A percentile compares a stretch with the other conserved stretches of the same genome.
These are phyloP conservation scores for Aethionema arabicum DNA, from an alignment of 345 rosid genomes.

Conservation along the genomic window DNA sequence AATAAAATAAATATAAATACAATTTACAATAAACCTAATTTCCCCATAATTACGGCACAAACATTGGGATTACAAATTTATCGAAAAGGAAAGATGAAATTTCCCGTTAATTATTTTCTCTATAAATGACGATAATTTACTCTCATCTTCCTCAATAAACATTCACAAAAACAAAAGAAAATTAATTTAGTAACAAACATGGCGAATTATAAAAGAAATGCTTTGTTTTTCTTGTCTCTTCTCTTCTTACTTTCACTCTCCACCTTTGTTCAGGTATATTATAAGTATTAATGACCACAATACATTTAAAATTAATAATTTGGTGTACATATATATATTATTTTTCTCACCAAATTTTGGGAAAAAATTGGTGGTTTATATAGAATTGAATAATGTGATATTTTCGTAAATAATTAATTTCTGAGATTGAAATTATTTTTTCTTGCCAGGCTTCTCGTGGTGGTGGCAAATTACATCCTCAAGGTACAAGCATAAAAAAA, in stretches of 20 bases:
- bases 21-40: neutral
- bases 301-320: neutral
- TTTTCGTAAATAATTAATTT: neutral
- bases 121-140: constrained; percentile 18
- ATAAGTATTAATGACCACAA: neutral
- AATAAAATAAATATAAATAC: neutral
- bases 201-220: constrained; percentile 17
- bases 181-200: neutral
- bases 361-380: too few relatives aligned
- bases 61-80: constrained; percentile 13
- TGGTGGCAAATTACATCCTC: constrained; percentile 32
- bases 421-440: neutral
- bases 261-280: constrained; percentile 30
- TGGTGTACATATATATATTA: too few relatives aligned
- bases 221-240: constrained; percentile 21
- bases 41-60: constrained; percentile 27
- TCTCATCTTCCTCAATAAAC: neutral
- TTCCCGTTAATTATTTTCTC: constrained; percentile 4
- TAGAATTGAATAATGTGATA: neutral
- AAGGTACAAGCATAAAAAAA: constrained; percentile 17
- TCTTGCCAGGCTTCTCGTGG: constrained; percentile 22
- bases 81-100: neutral
- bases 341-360: too few relatives aligned
- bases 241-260: constrained; percentile 26
- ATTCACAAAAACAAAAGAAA: neutral